Evolutionary conservation across 495 filamentous ascomycete species (phyloP).

Genomic region (Neurospora sublineolata): DNA sequence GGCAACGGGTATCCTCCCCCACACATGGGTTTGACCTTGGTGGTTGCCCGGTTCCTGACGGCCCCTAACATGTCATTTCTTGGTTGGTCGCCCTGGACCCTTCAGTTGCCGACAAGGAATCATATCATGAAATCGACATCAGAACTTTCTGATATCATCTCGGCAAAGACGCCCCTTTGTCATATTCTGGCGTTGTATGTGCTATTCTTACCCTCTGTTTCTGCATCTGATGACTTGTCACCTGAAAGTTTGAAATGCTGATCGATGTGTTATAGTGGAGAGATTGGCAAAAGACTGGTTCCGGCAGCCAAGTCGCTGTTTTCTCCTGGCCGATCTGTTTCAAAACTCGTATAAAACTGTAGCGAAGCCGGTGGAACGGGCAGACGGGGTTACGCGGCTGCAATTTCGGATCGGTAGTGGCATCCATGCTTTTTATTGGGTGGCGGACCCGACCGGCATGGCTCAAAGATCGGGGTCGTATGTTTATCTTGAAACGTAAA

Average conservation of each 20-base stretch:
- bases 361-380: not conserved
- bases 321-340: not conserved
- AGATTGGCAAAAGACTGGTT: not conserved
- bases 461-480: too few relatives aligned
- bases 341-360: not conserved
- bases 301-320: not conserved
- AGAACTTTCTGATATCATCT: not conserved
- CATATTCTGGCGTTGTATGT: too few relatives aligned
- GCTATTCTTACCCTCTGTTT: not conserved
- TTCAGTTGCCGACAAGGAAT: not conserved
- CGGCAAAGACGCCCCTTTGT: not conserved
- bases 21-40: not conserved
- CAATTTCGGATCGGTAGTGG: not conserved
- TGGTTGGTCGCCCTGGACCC: not conserved
- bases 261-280: not conserved
- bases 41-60: not conserved
- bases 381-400: not conserved
- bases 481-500: not conserved
- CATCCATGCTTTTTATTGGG: not conserved
- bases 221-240: not conserved
- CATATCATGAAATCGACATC: not conserved
- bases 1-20: not conserved
- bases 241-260: not conserved
- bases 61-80: not conserved
- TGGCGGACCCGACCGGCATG: not conserved